A percentile compares a stretch with the other conserved stretches of the same genome.
Evolutionary conservation across 2,329 filamentous ascomycete species (phyloP).

Genomic region (Stylonectria norvegica): DNA sequence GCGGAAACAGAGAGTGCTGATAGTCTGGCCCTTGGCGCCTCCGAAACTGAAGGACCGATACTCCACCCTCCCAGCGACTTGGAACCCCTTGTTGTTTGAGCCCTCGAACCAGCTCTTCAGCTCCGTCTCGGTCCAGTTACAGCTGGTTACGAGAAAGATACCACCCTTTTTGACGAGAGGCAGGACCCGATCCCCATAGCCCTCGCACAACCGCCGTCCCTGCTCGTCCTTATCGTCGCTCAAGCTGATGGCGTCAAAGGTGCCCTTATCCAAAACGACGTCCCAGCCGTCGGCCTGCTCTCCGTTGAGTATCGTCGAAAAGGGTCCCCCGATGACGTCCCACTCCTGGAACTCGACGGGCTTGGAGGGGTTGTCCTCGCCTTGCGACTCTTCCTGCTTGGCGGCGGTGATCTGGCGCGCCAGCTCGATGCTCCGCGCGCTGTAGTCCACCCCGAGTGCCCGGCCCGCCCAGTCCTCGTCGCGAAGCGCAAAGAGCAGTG

Average conservation of each 20-base stretch:
- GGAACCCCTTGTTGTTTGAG: slow-evolving; percentile 42
- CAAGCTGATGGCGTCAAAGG: slow-evolving; percentile 92
- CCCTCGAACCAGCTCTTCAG: slow-evolving; percentile 72
- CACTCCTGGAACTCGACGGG: slow-evolving; percentile 51
- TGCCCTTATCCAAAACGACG: slow-evolving; percentile 95
- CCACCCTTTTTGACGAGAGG: slow-evolving; percentile 67
- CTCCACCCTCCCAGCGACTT: slow-evolving; percentile 64
- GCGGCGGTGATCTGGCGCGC: slow-evolving; percentile 59
- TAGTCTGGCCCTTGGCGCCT: slow-evolving; percentile 80
- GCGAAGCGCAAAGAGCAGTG: slow-evolving; percentile 78
- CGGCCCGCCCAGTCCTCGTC: slow-evolving; percentile 61
- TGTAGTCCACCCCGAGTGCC: slow-evolving; percentile 89
- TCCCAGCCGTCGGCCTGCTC: slow-evolving; percentile 63
- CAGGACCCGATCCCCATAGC: slow-evolving; percentile 68
- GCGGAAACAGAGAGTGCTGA: slow-evolving; percentile 81
- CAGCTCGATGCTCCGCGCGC: slow-evolving; percentile 67
- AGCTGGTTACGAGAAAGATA: slow-evolving; percentile 83
- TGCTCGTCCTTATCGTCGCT: slow-evolving; percentile 51
- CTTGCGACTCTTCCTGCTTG: slow-evolving; percentile 14
- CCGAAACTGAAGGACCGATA: slow-evolving; percentile 90
- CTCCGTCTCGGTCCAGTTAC: slow-evolving; percentile 96
- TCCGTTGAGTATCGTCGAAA: slow-evolving; percentile 32
- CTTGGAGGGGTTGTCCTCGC: slow-evolving; percentile 23
- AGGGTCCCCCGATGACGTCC: slow-evolving; percentile 56
- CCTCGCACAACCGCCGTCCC: slow-evolving; percentile 65